These are phyloP conservation scores for Apiospora malaysiana DNA, from an alignment of 2,329 filamentous ascomycete genomes.

Conservation along the genomic window DNA sequence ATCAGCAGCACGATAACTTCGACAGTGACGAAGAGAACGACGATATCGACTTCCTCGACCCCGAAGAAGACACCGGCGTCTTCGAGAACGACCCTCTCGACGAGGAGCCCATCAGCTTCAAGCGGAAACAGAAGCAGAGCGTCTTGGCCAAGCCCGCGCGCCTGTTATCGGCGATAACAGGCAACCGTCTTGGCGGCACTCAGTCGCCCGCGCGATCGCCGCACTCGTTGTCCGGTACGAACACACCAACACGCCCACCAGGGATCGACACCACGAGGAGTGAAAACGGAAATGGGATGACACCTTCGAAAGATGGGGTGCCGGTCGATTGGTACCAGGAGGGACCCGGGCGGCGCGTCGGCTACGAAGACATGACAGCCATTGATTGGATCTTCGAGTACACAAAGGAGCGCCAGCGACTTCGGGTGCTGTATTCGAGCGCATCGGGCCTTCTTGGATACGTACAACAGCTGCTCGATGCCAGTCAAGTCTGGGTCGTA, in stretches of 20 bases:
- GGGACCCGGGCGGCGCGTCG: slow-evolving; percentile 85
- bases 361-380: slow-evolving; percentile 94
- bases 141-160: slow-evolving; percentile 53
- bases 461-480: slow-evolving; percentile 75
- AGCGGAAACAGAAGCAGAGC: slow-evolving; percentile 66
- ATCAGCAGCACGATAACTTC: slow-evolving; percentile 38
- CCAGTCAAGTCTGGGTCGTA: slow-evolving; percentile 90
- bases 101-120: slow-evolving; percentile 67
- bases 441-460: slow-evolving; percentile 76
- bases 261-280: slow-evolving; percentile 27
- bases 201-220: slow-evolving; percentile 24
- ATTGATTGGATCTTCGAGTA: slow-evolving; percentile 99
- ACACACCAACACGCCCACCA: slow-evolving; percentile 35
- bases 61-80: slow-evolving; percentile 37
- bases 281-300: slow-evolving; percentile 23
- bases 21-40: slow-evolving; percentile 36
- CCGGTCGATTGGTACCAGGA: slow-evolving; percentile 86
- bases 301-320: slow-evolving; percentile 51
- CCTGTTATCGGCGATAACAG: slow-evolving; percentile 55
- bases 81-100: slow-evolving; percentile 64
- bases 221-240: slow-evolving; percentile 29
- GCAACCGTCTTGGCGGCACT: slow-evolving; percentile 36
- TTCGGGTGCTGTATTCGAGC: slow-evolving; percentile 76
- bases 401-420: slow-evolving; percentile 88
- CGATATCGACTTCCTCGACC: slow-evolving; percentile 37